These are phyloP conservation scores for Termitomyces sp. DNA, from an alignment of 768 basidiomycete species.

Conservation along the genomic window DNA sequence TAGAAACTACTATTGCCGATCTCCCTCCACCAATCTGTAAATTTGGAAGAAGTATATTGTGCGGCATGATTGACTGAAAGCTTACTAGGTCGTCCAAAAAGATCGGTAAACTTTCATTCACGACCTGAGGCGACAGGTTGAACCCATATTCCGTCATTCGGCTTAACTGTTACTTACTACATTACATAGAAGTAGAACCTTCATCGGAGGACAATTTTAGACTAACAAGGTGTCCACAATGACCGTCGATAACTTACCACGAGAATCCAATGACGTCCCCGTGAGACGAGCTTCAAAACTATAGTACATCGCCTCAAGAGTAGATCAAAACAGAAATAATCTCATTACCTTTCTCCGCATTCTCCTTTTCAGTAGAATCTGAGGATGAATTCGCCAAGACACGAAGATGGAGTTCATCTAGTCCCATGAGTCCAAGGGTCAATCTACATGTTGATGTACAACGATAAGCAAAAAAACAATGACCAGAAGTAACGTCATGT, in stretches of 20 bases:
- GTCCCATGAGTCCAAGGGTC: slow-evolving; percentile 90
- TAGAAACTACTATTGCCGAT: slow-evolving; percentile 72
- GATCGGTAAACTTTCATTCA: slow-evolving; percentile 81
- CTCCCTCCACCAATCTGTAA: slow-evolving; percentile 54
- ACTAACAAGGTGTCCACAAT: background rate
- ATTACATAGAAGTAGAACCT: slow-evolving; percentile 86
- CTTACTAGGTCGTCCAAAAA: slow-evolving; percentile 72
- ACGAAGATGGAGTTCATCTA: slow-evolving; percentile 88
- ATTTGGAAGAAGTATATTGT: background rate
- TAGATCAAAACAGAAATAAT: background rate
- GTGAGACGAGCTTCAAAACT: slow-evolving; percentile 53
- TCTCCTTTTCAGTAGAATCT: slow-evolving; percentile 55
- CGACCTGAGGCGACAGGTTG: slow-evolving; percentile 38
- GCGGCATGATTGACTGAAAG: background rate
- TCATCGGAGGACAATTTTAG: background rate
- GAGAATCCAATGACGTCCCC: slow-evolving; percentile 89
- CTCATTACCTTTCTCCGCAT: slow-evolving; percentile 62
- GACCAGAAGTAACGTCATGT: slow-evolving; percentile 16
- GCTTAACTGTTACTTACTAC: slow-evolving; percentile 47
- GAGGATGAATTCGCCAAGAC: slow-evolving; percentile 82
- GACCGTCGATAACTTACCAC: slow-evolving; percentile 48
- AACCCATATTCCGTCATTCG: background rate
- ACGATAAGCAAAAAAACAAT: background rate
- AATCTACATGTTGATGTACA: slow-evolving; percentile 38
- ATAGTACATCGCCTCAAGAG: background rate